phyloP scores from a whole-genome alignment of 768 basidiomycete genomes.

The Rhodocollybia butyracea region DNA sequence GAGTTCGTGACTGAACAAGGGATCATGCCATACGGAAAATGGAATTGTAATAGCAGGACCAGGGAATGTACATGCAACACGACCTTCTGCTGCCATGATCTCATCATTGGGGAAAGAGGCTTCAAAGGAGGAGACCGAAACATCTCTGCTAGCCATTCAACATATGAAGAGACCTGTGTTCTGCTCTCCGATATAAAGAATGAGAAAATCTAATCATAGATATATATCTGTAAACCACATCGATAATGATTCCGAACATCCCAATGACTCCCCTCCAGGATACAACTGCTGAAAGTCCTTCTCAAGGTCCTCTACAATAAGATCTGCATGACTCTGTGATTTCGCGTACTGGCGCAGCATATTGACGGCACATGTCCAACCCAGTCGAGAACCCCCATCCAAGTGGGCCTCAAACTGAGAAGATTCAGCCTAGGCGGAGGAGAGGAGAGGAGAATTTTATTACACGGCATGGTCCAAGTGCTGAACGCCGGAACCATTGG shows the following conservation, averaged over 20 bases:
- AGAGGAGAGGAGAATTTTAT: too few species aligned
- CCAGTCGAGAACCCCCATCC: background rate
- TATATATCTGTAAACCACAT: background rate
- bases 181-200: constrained; percentile 39
- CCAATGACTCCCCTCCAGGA: background rate
- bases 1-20: constrained; percentile 30
- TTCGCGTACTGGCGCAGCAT: background rate
- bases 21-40: constrained; percentile 21
- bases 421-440: background rate
- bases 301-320: background rate
- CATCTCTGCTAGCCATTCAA: constrained; percentile 16
- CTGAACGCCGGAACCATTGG: too few species aligned
- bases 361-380: background rate
- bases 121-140: constrained; percentile 46
- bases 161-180: constrained; percentile 46
- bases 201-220: constrained; percentile 12
- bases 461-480: too few species aligned
- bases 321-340: background rate
- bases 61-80: constrained; percentile 44
- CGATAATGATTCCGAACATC: background rate
- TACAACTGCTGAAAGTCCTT: background rate
- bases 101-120: constrained; percentile 30
- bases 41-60: constrained; percentile 39
- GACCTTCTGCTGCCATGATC: constrained; percentile 37
- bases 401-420: background rate